Evolutionary conservation across 192 early-diverging fungal species (phyloP).

Genomic region (Phlyctochytrium planicorne): DNA sequence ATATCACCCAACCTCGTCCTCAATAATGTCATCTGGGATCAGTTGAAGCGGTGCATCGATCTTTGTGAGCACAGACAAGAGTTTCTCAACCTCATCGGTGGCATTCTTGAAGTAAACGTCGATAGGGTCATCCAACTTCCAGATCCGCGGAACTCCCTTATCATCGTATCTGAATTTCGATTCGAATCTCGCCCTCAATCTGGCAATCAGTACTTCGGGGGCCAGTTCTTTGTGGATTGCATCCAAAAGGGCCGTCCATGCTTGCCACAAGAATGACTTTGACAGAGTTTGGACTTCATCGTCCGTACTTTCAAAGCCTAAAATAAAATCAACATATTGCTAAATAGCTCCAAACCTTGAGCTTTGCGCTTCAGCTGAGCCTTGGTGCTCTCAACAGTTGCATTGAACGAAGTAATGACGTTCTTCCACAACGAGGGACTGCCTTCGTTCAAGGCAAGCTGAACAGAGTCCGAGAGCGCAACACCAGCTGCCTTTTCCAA

Average conservation of each 20-base stretch:
- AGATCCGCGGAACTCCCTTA: slow-evolving; percentile 87
- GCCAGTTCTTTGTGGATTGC: slow-evolving; percentile 77
- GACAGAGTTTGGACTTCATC: slow-evolving; percentile 15
- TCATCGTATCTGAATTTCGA: slow-evolving; percentile 94
- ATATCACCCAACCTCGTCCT: slow-evolving; percentile 39
- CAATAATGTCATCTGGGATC: slow-evolving; percentile 35
- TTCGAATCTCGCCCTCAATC: slow-evolving; percentile 71
- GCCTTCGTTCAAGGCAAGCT: slow-evolving; percentile 69
- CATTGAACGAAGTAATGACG: slow-evolving; percentile 61
- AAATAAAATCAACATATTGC: not conserved
- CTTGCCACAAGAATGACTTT: slow-evolving; percentile 32
- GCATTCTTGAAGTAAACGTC: slow-evolving; percentile 80
- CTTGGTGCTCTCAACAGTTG: slow-evolving; percentile 55
- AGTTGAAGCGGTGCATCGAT: slow-evolving; percentile 56
- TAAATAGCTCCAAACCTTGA: slow-evolving; percentile 12
- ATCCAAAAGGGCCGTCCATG: slow-evolving; percentile 75
- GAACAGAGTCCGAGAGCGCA: slow-evolving; percentile 68
- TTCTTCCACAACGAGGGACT: slow-evolving; percentile 68
- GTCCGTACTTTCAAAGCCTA: slow-evolving; percentile 25
- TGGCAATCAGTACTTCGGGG: slow-evolving; percentile 80
- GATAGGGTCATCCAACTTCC: slow-evolving; percentile 94
- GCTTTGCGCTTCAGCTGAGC: slow-evolving; percentile 31
- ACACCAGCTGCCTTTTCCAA: slow-evolving; percentile 39
- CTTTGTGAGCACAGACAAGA: slow-evolving; percentile 71
- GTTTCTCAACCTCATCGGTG: slow-evolving; percentile 53